Evolutionary conservation across 2,329 filamentous ascomycete genomes (phyloP).

Genomic region (Trichoderma polysporum): DNA sequence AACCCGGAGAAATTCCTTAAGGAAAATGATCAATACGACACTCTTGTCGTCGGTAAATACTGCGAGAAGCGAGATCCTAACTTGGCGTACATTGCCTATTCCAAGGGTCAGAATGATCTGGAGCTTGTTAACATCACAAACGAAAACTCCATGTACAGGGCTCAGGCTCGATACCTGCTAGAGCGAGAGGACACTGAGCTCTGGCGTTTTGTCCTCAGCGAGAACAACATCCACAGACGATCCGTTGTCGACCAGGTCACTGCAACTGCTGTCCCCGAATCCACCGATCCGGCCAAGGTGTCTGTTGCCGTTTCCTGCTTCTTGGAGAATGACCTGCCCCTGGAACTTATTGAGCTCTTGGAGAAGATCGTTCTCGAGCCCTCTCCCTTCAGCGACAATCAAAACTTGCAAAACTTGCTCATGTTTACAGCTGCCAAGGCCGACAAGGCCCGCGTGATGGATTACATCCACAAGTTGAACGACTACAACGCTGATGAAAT

Average conservation of each 20-base stretch:
- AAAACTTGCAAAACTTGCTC: slow-evolving; percentile 91
- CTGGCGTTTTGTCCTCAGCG: slow-evolving; percentile 91
- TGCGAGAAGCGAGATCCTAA: slow-evolving; percentile 98
- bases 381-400: slow-evolving; percentile 97
- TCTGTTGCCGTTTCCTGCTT: slow-evolving; percentile 92
- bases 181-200: slow-evolving; percentile 87
- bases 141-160: slow-evolving; percentile 99
- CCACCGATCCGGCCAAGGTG: slow-evolving; percentile 89
- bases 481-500: slow-evolving; percentile 92
- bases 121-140: slow-evolving; percentile 98
- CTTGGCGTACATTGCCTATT: slow-evolving; percentile 89
- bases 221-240: slow-evolving; percentile 93
- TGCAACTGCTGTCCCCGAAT: slow-evolving; percentile 90
- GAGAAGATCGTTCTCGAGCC: slow-evolving; percentile 99
- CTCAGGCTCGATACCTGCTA: slow-evolving; percentile 92
- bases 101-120: slow-evolving; percentile 94
- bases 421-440: slow-evolving; percentile 97
- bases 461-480: slow-evolving; percentile 90
- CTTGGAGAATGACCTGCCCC: slow-evolving; percentile 84
- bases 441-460: slow-evolving; percentile 91
- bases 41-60: slow-evolving; percentile 90
- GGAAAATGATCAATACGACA: slow-evolving; percentile 96
- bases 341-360: slow-evolving; percentile 92
- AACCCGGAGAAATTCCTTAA: slow-evolving; percentile 96
- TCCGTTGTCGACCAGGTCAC: slow-evolving; percentile 96